A percentile compares a stretch with the other conserved stretches of the same genome.
Evolutionary conservation across 2,329 filamentous ascomycete species (phyloP).

Genomic region (Elsinoe fawcettii): DNA sequence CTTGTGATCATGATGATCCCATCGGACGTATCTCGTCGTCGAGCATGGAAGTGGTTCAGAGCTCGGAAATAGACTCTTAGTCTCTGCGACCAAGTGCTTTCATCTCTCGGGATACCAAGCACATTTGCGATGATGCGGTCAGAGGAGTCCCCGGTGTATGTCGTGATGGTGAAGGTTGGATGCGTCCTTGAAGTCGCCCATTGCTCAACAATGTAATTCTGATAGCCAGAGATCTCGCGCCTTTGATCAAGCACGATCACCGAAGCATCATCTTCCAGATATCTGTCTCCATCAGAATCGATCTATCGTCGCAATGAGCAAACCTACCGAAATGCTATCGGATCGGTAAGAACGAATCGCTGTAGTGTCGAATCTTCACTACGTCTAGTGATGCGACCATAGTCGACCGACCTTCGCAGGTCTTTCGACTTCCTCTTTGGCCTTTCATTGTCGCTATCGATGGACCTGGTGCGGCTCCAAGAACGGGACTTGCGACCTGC

Average conservation of each 20-base stretch:
- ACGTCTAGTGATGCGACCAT: background rate
- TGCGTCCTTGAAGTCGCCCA: slow-evolving; percentile 91
- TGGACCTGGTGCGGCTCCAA: slow-evolving; percentile 12
- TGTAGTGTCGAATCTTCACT: slow-evolving; percentile 33
- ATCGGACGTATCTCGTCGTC: slow-evolving; percentile 70
- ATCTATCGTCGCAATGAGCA: slow-evolving; percentile 29
- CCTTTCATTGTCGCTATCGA: slow-evolving; percentile 4
- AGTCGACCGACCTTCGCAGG: slow-evolving; percentile 10
- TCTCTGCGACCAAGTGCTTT: slow-evolving; percentile 68
- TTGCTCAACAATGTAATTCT: slow-evolving; percentile 91
- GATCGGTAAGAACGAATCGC: slow-evolving; percentile 58
- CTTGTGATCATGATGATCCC: slow-evolving; percentile 93
- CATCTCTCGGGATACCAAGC: slow-evolving; percentile 72
- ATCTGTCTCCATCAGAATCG: slow-evolving; percentile 33
- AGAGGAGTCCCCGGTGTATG: slow-evolving; percentile 79
- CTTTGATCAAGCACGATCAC: slow-evolving; percentile 68
- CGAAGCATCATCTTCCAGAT: slow-evolving; percentile 75
- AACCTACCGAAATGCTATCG: slow-evolving; percentile 50
- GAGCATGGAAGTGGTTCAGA: slow-evolving; percentile 75
- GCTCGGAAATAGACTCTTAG: slow-evolving; percentile 80
- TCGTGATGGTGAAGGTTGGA: slow-evolving; percentile 84
- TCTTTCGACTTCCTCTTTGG: slow-evolving; percentile 5
- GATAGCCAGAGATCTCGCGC: slow-evolving; percentile 68
- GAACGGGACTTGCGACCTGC: slow-evolving; percentile 12
- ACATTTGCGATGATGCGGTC: slow-evolving; percentile 74